Conservation (phyloP, 371 early-diverging fungal species). For the Mortierella sp. region DNA sequence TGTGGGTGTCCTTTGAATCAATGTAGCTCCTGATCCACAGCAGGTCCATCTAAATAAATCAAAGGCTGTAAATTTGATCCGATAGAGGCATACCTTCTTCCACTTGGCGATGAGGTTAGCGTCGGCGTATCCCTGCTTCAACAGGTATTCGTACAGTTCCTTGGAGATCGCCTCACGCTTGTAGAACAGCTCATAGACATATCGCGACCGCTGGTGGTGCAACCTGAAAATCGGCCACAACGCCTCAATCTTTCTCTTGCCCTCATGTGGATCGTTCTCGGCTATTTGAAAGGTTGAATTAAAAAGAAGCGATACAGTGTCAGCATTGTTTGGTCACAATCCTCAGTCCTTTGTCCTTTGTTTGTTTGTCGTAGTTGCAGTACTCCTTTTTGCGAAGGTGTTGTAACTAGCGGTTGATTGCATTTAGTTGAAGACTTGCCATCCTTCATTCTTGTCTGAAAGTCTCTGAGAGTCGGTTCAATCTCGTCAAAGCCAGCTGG, state of each 20-base stretch:
- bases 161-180: conserved; percentile 94
- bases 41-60: too few relatives aligned
- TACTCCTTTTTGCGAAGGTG: conserved; percentile 80
- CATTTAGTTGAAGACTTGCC: conserved; percentile 69
- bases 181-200: conserved; percentile 96
- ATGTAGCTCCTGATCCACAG: background rate
- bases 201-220: conserved; percentile 97
- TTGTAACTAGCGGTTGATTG: background rate
- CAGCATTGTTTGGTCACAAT: background rate
- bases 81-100: conserved; percentile 82
- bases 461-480: conserved; percentile 93
- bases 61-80: background rate
- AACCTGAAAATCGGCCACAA: conserved; percentile 97
- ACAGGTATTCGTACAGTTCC: conserved; percentile 92
- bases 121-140: conserved; percentile 95
- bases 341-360: background rate
- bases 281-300: conserved; percentile 66
- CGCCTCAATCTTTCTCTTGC: conserved; percentile 94
- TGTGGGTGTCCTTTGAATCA: background rate
- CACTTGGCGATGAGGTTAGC: conserved; percentile 97
- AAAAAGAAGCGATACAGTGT: conserved; percentile 6
- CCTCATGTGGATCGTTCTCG: conserved; percentile 96
- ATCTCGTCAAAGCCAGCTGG: conserved; percentile 97
- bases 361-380: background rate
- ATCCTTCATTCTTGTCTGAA: conserved; percentile 95